Evolutionary conservation across 495 filamentous ascomycete genomes (phyloP).

Genomic region (Hypoxylon subgilvum): DNA sequence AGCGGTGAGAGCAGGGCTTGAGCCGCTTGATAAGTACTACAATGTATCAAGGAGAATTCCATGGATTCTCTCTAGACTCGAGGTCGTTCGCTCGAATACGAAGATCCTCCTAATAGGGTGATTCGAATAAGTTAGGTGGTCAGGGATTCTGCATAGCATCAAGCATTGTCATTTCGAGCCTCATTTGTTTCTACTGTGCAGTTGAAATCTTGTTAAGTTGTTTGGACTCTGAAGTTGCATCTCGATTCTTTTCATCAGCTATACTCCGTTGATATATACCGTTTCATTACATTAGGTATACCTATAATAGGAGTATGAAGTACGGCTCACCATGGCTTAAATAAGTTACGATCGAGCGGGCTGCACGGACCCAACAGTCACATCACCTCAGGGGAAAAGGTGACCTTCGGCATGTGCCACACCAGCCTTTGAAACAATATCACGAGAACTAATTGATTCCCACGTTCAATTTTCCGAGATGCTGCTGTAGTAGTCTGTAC

Average conservation of each 20-base stretch:
- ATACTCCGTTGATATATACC: too few relatives aligned
- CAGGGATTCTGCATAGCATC: not conserved
- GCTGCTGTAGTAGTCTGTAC: too few relatives aligned
- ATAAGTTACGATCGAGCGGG: not conserved
- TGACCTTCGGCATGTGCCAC: not conserved
- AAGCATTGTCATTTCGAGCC: not conserved
- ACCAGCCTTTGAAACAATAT: slow-evolving; percentile 12
- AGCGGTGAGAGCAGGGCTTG: too few relatives aligned
- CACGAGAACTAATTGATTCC: not conserved
- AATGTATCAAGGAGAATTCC: too few relatives aligned
- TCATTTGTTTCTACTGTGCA: slow-evolving; percentile 1
- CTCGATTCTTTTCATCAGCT: too few relatives aligned
- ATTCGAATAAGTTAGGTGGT: not conserved
- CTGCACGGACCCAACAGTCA: slow-evolving; percentile 10
- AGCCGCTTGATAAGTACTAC: too few relatives aligned
- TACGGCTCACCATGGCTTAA: not conserved
- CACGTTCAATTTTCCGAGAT: slow-evolving; percentile 15
- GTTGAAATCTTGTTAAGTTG: too few relatives aligned
- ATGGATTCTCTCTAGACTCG: too few relatives aligned
- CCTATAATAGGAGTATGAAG: not conserved
- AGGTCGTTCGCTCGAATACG: too few relatives aligned
- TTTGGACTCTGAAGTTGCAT: too few relatives aligned
- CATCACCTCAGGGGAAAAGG: not conserved
- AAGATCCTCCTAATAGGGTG: too few relatives aligned
- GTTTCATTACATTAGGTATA: too few relatives aligned